Conservation (phyloP, 1,284 basidiomycete genomes). For the Golubevia sp. region DNA sequence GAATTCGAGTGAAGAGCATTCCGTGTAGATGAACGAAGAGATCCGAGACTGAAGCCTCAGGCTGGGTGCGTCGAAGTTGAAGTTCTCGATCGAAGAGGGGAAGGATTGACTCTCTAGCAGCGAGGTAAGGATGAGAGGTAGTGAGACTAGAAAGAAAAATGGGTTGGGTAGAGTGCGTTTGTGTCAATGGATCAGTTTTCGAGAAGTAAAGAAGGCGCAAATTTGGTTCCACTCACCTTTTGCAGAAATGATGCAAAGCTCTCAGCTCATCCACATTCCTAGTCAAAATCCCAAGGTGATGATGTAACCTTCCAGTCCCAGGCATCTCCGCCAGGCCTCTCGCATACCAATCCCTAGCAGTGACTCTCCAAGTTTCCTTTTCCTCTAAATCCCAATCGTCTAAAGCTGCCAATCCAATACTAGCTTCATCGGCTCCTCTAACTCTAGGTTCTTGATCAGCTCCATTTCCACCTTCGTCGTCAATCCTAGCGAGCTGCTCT, state of each 20-base stretch:
- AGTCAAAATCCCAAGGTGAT: conserved; percentile 87
- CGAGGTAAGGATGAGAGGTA: conserved; percentile 82
- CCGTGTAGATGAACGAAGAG: conserved; percentile 91
- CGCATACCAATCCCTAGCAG: conserved; percentile 91
- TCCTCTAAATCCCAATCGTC: conserved; percentile 86
- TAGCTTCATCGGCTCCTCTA: conserved; percentile 61
- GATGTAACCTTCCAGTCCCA: conserved; percentile 87
- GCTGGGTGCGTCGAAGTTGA: conserved; percentile 65
- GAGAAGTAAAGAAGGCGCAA: conserved; percentile 3
- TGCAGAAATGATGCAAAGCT: conserved; percentile 89
- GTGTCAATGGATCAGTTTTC: conserved; percentile 63
- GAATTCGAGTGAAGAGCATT: conserved; percentile 91
- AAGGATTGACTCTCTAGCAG: conserved; percentile 83
- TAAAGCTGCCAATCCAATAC: conserved; percentile 84
- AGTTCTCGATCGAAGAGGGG: conserved; percentile 78
- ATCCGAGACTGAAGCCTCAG: conserved; percentile 78
- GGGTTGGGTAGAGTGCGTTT: conserved; percentile 2
- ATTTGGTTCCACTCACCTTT: conserved; percentile 70
- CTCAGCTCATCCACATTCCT: conserved; percentile 78
- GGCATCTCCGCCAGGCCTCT: conserved; percentile 84
- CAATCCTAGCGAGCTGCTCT: conserved; percentile 5
- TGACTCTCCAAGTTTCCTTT: conserved; percentile 85
- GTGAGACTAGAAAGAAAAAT: conserved; percentile 66
- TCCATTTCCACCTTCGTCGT: conserved; percentile 10
- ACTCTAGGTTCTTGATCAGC: conserved; percentile 7